phyloP scores from a whole-genome alignment of 768 basidiomycete species.

The Russula griseocarnosa region DNA sequence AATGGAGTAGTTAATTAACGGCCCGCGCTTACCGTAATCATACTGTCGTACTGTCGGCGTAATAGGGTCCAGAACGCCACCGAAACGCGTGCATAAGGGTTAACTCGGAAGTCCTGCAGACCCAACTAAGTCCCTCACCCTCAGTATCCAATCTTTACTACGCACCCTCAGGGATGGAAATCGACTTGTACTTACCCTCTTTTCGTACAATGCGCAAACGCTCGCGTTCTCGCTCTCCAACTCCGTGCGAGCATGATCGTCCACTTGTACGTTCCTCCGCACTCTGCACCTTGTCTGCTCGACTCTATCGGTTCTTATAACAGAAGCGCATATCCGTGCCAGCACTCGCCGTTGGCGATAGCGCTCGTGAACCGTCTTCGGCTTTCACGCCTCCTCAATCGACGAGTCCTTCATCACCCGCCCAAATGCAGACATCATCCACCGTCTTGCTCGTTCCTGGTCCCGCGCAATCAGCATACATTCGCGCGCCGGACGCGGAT shows the following conservation, averaged over 20 bases:
- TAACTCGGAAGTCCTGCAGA: too few species aligned
- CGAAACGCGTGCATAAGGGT: not conserved
- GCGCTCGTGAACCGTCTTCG: slow-evolving; percentile 20
- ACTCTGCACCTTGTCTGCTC: not conserved
- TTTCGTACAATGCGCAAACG: slow-evolving; percentile 35
- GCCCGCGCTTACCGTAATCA: not conserved
- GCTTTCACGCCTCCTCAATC: slow-evolving; percentile 21
- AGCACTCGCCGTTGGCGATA: slow-evolving; percentile 38
- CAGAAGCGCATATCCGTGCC: slow-evolving; percentile 53
- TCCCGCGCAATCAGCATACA: not conserved
- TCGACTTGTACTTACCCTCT: slow-evolving; percentile 51
- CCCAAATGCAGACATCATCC: slow-evolving; percentile 27
- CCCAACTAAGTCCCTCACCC: too few species aligned
- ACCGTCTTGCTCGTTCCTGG: slow-evolving; percentile 5
- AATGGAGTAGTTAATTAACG: not conserved
- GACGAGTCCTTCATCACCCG: slow-evolving; percentile 29
- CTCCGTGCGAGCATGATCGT: slow-evolving; percentile 43
- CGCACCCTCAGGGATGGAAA: slow-evolving; percentile 42
- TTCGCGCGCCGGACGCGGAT: slow-evolving; percentile 23
- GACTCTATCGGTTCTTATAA: not conserved
- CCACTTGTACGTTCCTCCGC: slow-evolving; percentile 45
- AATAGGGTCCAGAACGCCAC: not conserved
- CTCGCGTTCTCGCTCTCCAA: slow-evolving; percentile 35
- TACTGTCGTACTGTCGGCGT: not conserved
- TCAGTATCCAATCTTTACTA: not conserved